Evolutionary conservation across 1,284 basidiomycete species (phyloP), one percentile per base, ranked within the genome.

Genomic region (Cutaneotrichosporon sp.): DNA sequence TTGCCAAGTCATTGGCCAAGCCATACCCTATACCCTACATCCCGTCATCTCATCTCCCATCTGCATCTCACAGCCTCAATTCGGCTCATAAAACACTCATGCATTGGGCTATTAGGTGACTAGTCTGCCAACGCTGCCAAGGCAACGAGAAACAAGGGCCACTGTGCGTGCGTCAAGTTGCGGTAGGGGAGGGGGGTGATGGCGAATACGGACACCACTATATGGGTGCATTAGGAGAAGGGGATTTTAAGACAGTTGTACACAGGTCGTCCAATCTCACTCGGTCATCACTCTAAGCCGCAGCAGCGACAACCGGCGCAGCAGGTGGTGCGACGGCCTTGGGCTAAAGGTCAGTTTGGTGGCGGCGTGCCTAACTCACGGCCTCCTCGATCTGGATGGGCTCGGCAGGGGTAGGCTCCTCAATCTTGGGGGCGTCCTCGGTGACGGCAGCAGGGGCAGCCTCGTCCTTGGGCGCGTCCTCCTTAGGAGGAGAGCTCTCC

Each of bases 321-420:
- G 73, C 68, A 32, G 74, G 67, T 46, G 72, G 65, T 47, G 66
- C 63, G 21, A 64, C 57, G 34, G 69, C 26, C 66, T 71, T 72
- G 56, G 74, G 67, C 71, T 73, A 56, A 18, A 46, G 36, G 38
- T 72, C 40, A 70, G 66, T 50, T 38, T 52, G 22, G 26, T 26
- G 26, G 26, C 26, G 26, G 26, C 26, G 42, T 18, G 16, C 10
- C n/a, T n/a, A n/a, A 72, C 75, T 72, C 64, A 76, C 75, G 66
- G 73, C 69, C 65, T 76, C 69, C 65, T 76, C 73, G 11, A 79
- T 74, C 72, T 75, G 69, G 58, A 79, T 65, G 36, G 78, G 78
- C 69, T 75, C 76, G 31, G 74, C 68, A 5, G 67, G 64, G 13
- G 65, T 64, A n/a, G 76, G 76, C 63, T 70, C 65, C 58, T 74